These are phyloP conservation scores for Curvularia sp. DNA, from an alignment of 2,329 filamentous ascomycete genomes.

Conservation along the genomic window DNA sequence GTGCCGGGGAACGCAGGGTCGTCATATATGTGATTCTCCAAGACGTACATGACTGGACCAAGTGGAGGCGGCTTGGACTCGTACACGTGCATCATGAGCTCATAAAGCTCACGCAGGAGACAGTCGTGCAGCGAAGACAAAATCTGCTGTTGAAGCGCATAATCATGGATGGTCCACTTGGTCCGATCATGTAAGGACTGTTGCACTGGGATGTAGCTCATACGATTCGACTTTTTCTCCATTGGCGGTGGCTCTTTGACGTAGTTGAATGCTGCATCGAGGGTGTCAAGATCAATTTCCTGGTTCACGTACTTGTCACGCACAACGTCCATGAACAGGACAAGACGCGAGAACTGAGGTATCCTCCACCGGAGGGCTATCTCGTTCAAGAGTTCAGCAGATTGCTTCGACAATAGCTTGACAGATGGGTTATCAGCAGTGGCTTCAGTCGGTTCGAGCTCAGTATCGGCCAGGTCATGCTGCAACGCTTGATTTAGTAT, in stretches of 20 bases:
- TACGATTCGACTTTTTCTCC: slow-evolving; percentile 66
- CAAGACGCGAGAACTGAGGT: slow-evolving; percentile 78
- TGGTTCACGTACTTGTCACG: slow-evolving; percentile 84
- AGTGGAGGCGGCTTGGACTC: slow-evolving; percentile 85
- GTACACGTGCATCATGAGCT: slow-evolving; percentile 86
- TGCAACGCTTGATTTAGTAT: slow-evolving; percentile 78
- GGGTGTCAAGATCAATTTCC: slow-evolving; percentile 78
- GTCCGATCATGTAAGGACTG: slow-evolving; percentile 55
- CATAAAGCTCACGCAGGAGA: slow-evolving; percentile 84
- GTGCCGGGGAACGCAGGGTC: slow-evolving; percentile 78
- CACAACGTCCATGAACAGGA: slow-evolving; percentile 84
- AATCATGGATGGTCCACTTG: slow-evolving; percentile 60
- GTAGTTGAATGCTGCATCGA: slow-evolving; percentile 83
- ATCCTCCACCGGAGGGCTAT: slow-evolving; percentile 88
- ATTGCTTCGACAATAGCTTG: slow-evolving; percentile 73
- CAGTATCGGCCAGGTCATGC: slow-evolving; percentile 64
- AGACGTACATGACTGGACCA: slow-evolving; percentile 77
- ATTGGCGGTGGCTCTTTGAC: slow-evolving; percentile 75
- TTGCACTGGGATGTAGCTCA: slow-evolving; percentile 49
- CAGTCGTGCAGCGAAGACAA: slow-evolving; percentile 79
- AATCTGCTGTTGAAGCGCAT: slow-evolving; percentile 71
- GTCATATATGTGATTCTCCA: slow-evolving; percentile 81
- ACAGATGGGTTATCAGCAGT: slow-evolving; percentile 57
- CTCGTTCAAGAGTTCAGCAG: slow-evolving; percentile 82
- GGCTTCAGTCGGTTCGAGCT: slow-evolving; percentile 58